phyloP scores from a whole-genome alignment of 2,329 filamentous ascomycete species.

The Monilinia fructigena region DNA sequence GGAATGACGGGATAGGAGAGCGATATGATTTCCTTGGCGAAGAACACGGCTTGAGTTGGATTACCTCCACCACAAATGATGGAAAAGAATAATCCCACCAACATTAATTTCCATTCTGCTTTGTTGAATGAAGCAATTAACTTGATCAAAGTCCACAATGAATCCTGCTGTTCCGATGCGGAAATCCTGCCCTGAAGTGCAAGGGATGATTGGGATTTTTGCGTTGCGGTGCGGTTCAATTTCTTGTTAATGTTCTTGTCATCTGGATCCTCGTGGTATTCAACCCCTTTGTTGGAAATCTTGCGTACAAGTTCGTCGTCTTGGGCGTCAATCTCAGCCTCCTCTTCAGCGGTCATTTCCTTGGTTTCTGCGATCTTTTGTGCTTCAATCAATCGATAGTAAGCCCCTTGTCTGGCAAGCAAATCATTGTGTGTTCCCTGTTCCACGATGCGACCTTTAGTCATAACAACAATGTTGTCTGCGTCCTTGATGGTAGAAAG shows the following conservation, averaged over 20 bases:
- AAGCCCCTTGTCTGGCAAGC: constrained; percentile 67
- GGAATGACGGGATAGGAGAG: constrained; percentile 47
- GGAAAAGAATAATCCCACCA: constrained; percentile 69
- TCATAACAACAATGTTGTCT: constrained; percentile 95
- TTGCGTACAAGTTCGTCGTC: constrained; percentile 53
- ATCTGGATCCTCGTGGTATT: constrained; percentile 55
- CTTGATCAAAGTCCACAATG: constrained; percentile 72
- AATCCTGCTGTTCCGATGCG: constrained; percentile 58
- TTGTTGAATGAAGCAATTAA: constrained; percentile 79
- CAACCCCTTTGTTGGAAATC: constrained; percentile 43
- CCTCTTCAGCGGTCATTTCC: constrained; percentile 51
- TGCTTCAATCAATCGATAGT: constrained; percentile 81
- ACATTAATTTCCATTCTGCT: constrained; percentile 69
- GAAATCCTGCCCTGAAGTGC: constrained; percentile 58
- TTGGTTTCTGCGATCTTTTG: constrained; percentile 73
- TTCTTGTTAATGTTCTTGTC: constrained; percentile 58
- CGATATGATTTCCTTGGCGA: constrained; percentile 80
- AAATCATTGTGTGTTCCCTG: constrained; percentile 85
- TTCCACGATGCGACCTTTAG: constrained; percentile 80
- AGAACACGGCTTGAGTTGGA: constrained; percentile 75
- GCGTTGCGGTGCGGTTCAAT: constrained; percentile 54
- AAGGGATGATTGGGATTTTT: constrained; percentile 66
- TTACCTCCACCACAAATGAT: constrained; percentile 79
- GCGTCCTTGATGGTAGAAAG: constrained; percentile 92
- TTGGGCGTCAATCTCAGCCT: constrained; percentile 50